phyloP scores from a whole-genome alignment of 169 alveolate genomes.

The Cytauxzoon felis region DNA sequence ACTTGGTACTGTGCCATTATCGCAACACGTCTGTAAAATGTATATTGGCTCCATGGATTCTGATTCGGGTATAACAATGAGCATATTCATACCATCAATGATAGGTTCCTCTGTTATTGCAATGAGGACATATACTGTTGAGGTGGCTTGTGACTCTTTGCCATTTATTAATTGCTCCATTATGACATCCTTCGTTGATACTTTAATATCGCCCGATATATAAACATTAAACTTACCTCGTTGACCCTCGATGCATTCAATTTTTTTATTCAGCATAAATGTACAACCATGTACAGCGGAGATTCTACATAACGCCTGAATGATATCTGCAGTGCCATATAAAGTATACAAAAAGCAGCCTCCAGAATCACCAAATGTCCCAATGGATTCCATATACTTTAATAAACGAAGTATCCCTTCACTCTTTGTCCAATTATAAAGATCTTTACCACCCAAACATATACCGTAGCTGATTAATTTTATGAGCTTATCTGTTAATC shows the following conservation, averaged over 20 bases:
- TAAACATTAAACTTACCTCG: not conserved
- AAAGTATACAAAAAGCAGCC: constrained; percentile 30
- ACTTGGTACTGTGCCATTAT: constrained; percentile 28
- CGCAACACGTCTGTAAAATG: constrained; percentile 33
- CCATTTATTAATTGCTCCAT: constrained; percentile 1
- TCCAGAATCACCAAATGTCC: constrained; percentile 11
- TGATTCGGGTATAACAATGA: constrained; percentile 4
- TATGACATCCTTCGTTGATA: not conserved
- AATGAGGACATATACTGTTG: constrained; percentile 15
- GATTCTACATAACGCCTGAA: constrained; percentile 48
- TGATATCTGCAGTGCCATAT: constrained; percentile 47
- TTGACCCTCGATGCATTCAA: not conserved
- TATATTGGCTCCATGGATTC: constrained; percentile 14
- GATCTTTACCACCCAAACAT: constrained; percentile 18
- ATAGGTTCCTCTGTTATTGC: constrained; percentile 9
- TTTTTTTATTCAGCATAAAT: constrained; percentile 32
- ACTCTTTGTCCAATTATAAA: constrained; percentile 5
- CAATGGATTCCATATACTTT: constrained; percentile 29
- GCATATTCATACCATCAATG: constrained; percentile 13
- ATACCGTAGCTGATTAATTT: constrained; percentile 29
- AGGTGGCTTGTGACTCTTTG: not conserved
- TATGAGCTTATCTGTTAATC: constrained; percentile 27
- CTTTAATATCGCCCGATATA: not conserved
- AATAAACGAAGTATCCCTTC: constrained; percentile 15
- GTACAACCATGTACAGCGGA: constrained; percentile 31